Evolutionary conservation across 305 asterid genomes (phyloP), one percentile per base, ranked within the genome.

Genomic region (Solanum aculeatissimum): DNA sequence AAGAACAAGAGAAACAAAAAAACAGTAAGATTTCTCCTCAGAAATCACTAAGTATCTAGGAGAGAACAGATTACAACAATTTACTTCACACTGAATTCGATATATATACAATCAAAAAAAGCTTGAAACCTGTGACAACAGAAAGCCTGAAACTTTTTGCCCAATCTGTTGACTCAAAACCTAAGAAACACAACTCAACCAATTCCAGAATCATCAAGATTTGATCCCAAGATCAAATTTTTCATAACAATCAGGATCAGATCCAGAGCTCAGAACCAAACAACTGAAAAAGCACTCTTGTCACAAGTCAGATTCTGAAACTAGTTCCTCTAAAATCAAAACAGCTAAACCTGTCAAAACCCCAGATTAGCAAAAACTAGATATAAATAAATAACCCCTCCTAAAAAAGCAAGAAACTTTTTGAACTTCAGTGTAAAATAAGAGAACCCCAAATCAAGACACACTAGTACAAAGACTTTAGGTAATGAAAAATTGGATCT

Each of bases 121-220:
- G 55, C 63, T n/a, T 49, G 54, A 69, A 78, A 79, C 38, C 12
- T 51, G 29, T 18, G 29, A 72, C 53, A 65, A 81, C 55, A 84
- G 60, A 85, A 29, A 72, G 55, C 35, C 43, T 83, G 57, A 40
- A 38, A 54, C 82, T 83, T 62, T 82, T 57, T 65, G 69, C 69
- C 65, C 81, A 53, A 83, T 14, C 1, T 18, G 25, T 43, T 15
- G 78, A 81, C 82, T 65, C 86, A 84, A 80, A 89, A 83, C 83
- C 75, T 88, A 75, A 45, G 70, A 86, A 83, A 83, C 71, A 82
- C 79, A 87, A 83, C 84, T 95, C 91, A 93, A 86, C 97, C 94
- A 75, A 93, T 90, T 88, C 97, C 93, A 84, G 96, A 94, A 90
- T 92, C 95, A 85, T 89, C 90, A 89, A 92, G 90, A 89, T 66